Conservation (phyloP, 148 eudicot species). For the Cornus controversa region DNA sequence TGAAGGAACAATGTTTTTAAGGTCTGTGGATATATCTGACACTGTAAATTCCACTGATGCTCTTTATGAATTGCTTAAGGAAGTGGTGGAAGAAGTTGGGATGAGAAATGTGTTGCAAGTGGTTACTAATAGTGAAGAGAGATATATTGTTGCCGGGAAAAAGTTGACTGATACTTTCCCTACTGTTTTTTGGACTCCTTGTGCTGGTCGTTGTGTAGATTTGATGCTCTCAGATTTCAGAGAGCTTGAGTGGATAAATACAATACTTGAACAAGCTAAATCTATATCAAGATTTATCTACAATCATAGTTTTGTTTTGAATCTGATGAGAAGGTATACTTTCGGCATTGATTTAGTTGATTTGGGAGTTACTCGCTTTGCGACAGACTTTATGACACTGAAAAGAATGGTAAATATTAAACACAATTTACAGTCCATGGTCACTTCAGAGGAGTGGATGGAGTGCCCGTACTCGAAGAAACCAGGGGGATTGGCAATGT, state of each 20-base stretch:
- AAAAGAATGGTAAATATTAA: constrained; percentile 68
- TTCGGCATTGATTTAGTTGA: constrained; percentile 80
- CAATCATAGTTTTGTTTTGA: constrained; percentile 62
- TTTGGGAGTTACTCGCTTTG: constrained; percentile 44
- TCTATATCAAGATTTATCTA: constrained; percentile 78
- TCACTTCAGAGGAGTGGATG: constrained; percentile 97
- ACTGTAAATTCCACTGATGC: constrained; percentile 46
- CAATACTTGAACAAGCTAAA: constrained; percentile 65
- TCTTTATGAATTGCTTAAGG: constrained; percentile 59
- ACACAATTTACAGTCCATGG: constrained; percentile 78
- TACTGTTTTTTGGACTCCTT: constrained; percentile 84
- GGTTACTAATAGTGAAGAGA: constrained; percentile 62
- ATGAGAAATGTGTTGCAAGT: constrained; percentile 77
- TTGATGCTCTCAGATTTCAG: constrained; percentile 72
- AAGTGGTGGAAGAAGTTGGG: constrained; percentile 81
- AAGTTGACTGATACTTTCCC: constrained; percentile 58
- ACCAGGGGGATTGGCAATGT: constrained; percentile 59
- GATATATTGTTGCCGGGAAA: constrained; percentile 62
- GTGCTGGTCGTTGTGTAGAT: constrained; percentile 64
- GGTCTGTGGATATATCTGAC: constrained; percentile 68
- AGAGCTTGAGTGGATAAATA: constrained; percentile 60
- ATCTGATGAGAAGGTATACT: constrained; percentile 85
- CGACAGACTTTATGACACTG: constrained; percentile 66
- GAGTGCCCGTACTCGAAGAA: constrained; percentile 78
- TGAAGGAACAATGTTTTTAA: constrained; percentile 72